Conservation (phyloP, 495 filamentous ascomycete species). For the Tuber calosporum region DNA sequence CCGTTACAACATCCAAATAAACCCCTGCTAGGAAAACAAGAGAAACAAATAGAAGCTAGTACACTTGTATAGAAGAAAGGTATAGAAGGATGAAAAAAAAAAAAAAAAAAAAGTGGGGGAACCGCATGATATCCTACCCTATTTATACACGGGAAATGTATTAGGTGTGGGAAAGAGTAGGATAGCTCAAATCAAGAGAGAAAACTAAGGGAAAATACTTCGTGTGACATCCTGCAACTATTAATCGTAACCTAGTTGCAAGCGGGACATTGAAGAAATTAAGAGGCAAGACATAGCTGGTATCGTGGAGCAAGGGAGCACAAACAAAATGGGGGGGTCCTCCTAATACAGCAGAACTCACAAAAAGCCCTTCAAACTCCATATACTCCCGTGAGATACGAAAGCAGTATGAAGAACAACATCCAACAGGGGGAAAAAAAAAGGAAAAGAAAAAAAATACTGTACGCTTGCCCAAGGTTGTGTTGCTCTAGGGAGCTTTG, state of each 20-base stretch:
- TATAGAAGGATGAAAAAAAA: conserved; percentile 38
- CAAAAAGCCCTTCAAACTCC: background rate
- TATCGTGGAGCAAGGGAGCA: background rate
- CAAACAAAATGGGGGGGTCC: background rate
- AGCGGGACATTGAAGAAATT: background rate
- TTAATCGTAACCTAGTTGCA: background rate
- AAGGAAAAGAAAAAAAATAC: conserved; percentile 21
- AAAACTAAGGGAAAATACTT: background rate
- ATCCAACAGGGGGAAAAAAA: conserved; percentile 22
- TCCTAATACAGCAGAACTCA: background rate
- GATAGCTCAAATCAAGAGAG: conserved; percentile 23
- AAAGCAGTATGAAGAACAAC: conserved; percentile 6
- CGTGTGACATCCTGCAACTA: background rate
- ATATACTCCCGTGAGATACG: background rate
- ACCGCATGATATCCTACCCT: conserved; percentile 18
- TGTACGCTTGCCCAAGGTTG: conserved; percentile 10
- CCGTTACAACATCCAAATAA: conserved; percentile 29
- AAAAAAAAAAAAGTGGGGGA: conserved; percentile 31
- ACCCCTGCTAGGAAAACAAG: conserved; percentile 33
- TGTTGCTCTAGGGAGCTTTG: conserved; percentile 21
- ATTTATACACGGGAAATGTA: conserved; percentile 33
- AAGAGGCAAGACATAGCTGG: background rate
- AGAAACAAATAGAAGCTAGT: conserved; percentile 25
- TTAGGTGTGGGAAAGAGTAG: conserved; percentile 34
- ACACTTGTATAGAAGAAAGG: conserved; percentile 12